phyloP scores from a whole-genome alignment of 1,284 basidiomycete genomes.

The Coriolopsis trogii region DNA sequence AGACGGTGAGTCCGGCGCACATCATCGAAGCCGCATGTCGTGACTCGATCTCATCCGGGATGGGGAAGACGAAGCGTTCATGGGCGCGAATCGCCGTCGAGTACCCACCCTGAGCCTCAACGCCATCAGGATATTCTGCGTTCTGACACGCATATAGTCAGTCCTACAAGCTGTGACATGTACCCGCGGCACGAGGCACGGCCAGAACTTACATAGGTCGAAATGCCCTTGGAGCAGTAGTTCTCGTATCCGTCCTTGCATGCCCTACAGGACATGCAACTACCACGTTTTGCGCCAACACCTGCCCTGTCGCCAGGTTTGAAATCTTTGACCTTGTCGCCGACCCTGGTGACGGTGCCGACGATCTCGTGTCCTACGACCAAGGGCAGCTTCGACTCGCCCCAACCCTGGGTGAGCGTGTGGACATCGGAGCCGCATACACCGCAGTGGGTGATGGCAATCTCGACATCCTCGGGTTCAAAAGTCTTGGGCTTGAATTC shows the following conservation, averaged over 20 bases:
- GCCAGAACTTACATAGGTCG: conserved; percentile 23
- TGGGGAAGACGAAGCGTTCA: conserved; percentile 70
- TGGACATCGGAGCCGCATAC: conserved; percentile 58
- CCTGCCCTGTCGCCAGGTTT: conserved; percentile 67
- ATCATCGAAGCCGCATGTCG: conserved; percentile 57
- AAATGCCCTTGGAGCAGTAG: conserved; percentile 42
- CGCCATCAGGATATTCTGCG: conserved; percentile 45
- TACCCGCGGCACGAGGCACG: accelerated
- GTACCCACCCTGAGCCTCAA: conserved; percentile 63
- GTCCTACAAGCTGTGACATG: too few relatives aligned
- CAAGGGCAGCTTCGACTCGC: conserved; percentile 40
- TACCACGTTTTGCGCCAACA: conserved; percentile 64
- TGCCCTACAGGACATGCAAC: conserved; percentile 53
- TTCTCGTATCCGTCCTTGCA: conserved; percentile 61
- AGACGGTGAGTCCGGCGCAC: conserved; percentile 71
- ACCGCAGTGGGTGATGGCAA: conserved; percentile 43
- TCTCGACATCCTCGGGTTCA: conserved; percentile 38
- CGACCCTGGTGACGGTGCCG: conserved; percentile 57
- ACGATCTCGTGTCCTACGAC: conserved; percentile 64
- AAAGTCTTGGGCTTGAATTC: conserved; percentile 38
- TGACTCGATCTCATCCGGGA: conserved; percentile 61
- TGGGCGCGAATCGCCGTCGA: conserved; percentile 67
- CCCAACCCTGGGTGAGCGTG: conserved; percentile 55
- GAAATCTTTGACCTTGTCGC: conserved; percentile 56
- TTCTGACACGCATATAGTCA: conserved; percentile 17